phyloP scores from a whole-genome alignment of 208 protist species.

The Crithidia brevicula region DNA sequence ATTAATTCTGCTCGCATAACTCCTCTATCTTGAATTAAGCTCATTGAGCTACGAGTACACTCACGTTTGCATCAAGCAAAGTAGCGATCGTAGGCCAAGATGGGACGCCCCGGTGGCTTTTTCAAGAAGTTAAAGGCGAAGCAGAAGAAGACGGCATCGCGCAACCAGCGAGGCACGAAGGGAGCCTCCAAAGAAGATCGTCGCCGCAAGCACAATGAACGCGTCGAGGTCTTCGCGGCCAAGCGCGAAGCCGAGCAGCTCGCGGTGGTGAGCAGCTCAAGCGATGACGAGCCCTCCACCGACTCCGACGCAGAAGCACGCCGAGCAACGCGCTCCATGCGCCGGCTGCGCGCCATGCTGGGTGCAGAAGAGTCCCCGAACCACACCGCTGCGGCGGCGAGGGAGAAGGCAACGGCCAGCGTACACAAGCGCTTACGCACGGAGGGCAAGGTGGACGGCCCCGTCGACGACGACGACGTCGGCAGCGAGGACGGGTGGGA shows the following conservation, averaged over 20 bases:
- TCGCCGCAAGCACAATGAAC: constrained; percentile 68
- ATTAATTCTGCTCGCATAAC: background rate
- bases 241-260: constrained; percentile 79
- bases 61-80: too few relatives aligned
- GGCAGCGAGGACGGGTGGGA: constrained; percentile 9
- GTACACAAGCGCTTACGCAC: constrained; percentile 4
- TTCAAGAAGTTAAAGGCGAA: constrained; percentile 85
- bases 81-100: too few relatives aligned
- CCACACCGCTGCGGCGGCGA: too few relatives aligned
- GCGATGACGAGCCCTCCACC: constrained; percentile 63
- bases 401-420: background rate
- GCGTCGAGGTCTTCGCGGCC: constrained; percentile 75
- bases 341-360: constrained; percentile 45
- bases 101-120: constrained; percentile 84
- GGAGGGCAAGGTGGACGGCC: background rate
- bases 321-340: constrained; percentile 40
- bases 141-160: constrained; percentile 54
- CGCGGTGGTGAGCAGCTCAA: constrained; percentile 74
- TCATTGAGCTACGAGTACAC: too few relatives aligned
- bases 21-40: too few relatives aligned
- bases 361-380: too few relatives aligned
- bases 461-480: background rate
- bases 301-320: constrained; percentile 57
- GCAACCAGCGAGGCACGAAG: constrained; percentile 71
- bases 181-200: constrained; percentile 83